Evolutionary conservation across 371 early-diverging fungal genomes (phyloP).

Genomic region (Apophysomyces trapeziformis): DNA sequence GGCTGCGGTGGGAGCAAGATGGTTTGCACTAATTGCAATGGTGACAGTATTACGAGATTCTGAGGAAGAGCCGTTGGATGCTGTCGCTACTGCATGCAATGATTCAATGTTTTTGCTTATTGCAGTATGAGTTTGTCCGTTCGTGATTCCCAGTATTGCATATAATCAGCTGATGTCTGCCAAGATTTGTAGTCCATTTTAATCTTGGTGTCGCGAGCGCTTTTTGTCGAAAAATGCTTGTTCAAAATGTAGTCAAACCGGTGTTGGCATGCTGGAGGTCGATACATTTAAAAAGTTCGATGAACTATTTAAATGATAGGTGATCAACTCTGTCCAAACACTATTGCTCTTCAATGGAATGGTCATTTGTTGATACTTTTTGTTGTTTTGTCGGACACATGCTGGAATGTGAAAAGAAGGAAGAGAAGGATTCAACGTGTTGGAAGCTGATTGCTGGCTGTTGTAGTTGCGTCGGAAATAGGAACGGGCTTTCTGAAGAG

Average conservation of each 20-base stretch:
- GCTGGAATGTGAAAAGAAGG: too few relatives aligned
- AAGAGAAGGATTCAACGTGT: too few relatives aligned
- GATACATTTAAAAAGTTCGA: constrained; percentile 26
- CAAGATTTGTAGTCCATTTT: constrained; percentile 23
- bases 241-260: constrained; percentile 18
- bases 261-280: constrained; percentile 5
- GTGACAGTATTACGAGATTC: too few relatives aligned
- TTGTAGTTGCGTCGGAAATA: too few relatives aligned
- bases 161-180: constrained; percentile 23
- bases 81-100: constrained; percentile 10
- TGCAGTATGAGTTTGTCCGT: constrained; percentile 17
- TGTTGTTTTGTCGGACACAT: too few relatives aligned
- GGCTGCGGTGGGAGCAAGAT: constrained; percentile 7
- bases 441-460: too few relatives aligned
- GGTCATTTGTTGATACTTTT: too few relatives aligned
- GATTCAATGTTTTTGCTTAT: constrained; percentile 2
- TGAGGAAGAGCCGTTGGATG: not conserved
- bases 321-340: constrained; percentile 22
- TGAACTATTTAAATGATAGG: constrained; percentile 27
- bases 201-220: constrained; percentile 13
- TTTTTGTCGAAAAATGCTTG: constrained; percentile 21
- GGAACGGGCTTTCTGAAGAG: too few relatives aligned
- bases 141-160: constrained; percentile 17
- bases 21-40: not conserved
- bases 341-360: constrained; percentile 1